Evolutionary conservation across 441 rosid genomes (phyloP), one percentile per base, ranked within the genome.

Genomic region (Hura crepitans): DNA sequence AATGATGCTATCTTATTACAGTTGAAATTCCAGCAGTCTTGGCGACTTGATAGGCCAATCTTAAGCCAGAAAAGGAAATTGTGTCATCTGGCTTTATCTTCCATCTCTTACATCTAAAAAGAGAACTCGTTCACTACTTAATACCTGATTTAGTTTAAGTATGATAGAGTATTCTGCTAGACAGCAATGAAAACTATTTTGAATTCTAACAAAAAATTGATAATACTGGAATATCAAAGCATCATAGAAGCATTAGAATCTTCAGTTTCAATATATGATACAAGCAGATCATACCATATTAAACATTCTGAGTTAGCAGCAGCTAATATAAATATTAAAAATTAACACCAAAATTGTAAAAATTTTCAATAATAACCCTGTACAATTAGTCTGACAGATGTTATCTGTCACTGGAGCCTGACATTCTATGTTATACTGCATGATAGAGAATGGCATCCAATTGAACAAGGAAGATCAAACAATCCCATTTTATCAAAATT

Each of bases 211-310:
- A 31, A 11, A 22, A 31, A 31, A 13, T 42, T 46, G 67, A 46
- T 37, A 63, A 51, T 33, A 33, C 27, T 53, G 49, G 25, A 42
- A 51, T 66, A 18, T 43, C 70, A n/a, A 33, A 51, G 58, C 31
- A 53, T 42, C 14, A 25, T 0, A 5, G 33, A 1, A 22, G 23
- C 31, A 65, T 31, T 37, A 67, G 37, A 9, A 65, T 17, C 2
- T 17, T 30, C 28, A 3, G 14, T 30, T 58, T 58, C 35, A 53
- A 22, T 20, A 25, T 37, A 53, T 22, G 11, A 14, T 53, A 35
- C 33, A 35, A 18, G 17, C 0, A 15, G 50, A 25, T 35, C 11
- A 31, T 42, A 35, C 9, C 25, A 14, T 25, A 5, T 37, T 8
- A 37, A 37, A 15, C 30, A 53, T 65, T 35, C 20, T 30, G 12